These are phyloP conservation scores for Ophiobolus disseminans DNA, from an alignment of 2,329 filamentous ascomycete genomes.

Conservation along the genomic window DNA sequence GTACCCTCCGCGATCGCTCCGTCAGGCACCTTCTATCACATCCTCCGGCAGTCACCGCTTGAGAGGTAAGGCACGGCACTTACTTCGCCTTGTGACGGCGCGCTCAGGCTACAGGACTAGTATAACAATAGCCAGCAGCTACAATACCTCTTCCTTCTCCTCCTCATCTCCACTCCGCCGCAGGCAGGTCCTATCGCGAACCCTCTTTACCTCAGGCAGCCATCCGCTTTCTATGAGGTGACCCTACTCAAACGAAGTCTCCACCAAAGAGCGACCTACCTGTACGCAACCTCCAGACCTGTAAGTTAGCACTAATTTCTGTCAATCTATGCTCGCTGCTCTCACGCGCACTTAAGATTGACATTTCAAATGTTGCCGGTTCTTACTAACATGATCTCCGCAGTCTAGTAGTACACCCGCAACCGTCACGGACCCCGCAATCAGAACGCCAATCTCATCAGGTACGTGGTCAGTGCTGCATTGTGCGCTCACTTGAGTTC, in stretches of 20 bases:
- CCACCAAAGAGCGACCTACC: neutral
- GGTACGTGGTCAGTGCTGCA: slow-evolving; percentile 17
- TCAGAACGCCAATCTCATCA: neutral
- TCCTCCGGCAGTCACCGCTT: slow-evolving; percentile 18
- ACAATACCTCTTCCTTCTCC: slow-evolving; percentile 3
- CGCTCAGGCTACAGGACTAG: slow-evolving; percentile 6
- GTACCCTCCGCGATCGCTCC: slow-evolving; percentile 1
- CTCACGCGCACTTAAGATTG: no score
- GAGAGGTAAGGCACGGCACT: neutral
- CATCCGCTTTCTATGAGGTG: slow-evolving; percentile 1
- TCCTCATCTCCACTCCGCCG: neutral
- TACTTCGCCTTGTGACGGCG: slow-evolving; percentile 9
- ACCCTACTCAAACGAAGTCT: neutral
- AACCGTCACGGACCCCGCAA: neutral
- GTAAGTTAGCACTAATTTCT: no score
- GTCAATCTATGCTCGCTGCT: no score
- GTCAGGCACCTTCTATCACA: neutral
- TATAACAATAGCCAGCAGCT: slow-evolving; percentile 13
- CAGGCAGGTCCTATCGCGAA: slow-evolving; percentile 4
- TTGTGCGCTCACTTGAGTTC: slow-evolving; percentile 1
- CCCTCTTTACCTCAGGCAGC: slow-evolving; percentile 15
- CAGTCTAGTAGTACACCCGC: neutral
- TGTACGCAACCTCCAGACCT: neutral
- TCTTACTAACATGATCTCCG: neutral
- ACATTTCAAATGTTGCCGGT: no score